Base-by-base conservation (phyloP, 345 rosid species). In the Brassica carinata region DNA sequence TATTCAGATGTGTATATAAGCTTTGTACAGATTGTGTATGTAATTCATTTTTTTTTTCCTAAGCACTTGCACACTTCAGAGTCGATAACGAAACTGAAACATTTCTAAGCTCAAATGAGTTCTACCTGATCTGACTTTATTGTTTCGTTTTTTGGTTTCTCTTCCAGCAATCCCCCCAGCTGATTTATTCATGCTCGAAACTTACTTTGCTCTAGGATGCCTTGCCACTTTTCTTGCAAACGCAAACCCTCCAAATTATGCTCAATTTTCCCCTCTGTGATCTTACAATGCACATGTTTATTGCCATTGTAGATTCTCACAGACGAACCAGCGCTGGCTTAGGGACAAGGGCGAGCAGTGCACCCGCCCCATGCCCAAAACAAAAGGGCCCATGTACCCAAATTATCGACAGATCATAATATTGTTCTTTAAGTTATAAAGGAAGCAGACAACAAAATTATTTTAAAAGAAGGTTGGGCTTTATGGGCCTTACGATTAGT, bases 191-290 rank as follows among this genome's bases (percentile, higher is more conserved):
- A 45, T 23, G 15, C 18, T 8, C 26, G 26, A 33, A 57, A 29
- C 51, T 73, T 71, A 72, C 81, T 81, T 76, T n/a, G 9, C 59
- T 66, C 19, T 38, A 71, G 64, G 59, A 80, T 75, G 84, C 77
- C 72, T 81, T 36, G 82, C 71, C 51, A 81, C 74, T 78, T 80
- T 84, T 43, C 88, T 69, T 17, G 84, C 80, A 67, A 73, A 68
- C 23, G 87, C 87, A 80, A 86, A 86, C 74, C 81, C 89, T 62
- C 89, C 84, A n/a, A 86, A 83, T 26, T 84, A 43, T 86, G 84
- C 34, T 87, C 88, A 69, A 86, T 84, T 81, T 80, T 84, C 1
- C 82, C 82, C 23, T 86, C 85, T 36, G 85, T 86, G 73, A 86
- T 79, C 84, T 86, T 86, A 67, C 86, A 75, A 10, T 83, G 84